phyloP scores from a whole-genome alignment of 2,329 filamentous ascomycete genomes.

The Fusarium mangiferae region DNA sequence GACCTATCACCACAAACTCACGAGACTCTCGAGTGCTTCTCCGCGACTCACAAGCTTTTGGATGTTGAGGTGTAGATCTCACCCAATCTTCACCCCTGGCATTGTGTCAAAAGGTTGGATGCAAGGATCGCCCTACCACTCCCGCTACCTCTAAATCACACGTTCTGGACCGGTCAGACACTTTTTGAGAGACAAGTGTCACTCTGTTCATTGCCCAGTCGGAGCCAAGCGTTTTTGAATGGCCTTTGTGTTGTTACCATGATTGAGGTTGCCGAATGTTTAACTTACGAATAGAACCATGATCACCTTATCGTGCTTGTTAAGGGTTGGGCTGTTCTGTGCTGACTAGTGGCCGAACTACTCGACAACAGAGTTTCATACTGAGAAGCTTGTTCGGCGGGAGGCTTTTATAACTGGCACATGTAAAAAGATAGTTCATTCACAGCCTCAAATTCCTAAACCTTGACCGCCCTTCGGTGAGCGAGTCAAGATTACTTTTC shows the following conservation, averaged over 20 bases:
- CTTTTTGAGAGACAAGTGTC: constrained; percentile 25
- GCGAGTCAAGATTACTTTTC: constrained; percentile 2
- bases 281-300: neutral
- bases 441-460: constrained; percentile 2
- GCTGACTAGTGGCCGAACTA: neutral
- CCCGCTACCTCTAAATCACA: constrained; percentile 27
- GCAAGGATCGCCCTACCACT: constrained; percentile 28
- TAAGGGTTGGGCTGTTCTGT: neutral
- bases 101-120: constrained; percentile 25
- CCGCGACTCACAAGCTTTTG: constrained; percentile 9
- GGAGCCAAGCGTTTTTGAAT: constrained; percentile 5
- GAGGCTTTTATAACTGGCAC: constrained; percentile 5
- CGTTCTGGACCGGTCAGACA: constrained; percentile 32
- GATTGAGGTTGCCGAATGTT: neutral
- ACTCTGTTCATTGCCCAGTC: constrained; percentile 19
- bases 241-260: neutral
- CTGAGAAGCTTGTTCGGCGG: neutral
- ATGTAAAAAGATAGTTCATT: constrained; percentile 5
- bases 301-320: constrained; percentile 15
- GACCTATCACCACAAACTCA: constrained; percentile 21
- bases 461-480: constrained; percentile 28
- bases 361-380: neutral
- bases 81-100: constrained; percentile 28
- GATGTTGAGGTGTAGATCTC: constrained; percentile 2
- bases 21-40: constrained; percentile 18